Conservation (phyloP, 129 eudicot species). For the Pulicaria dysenterica region DNA sequence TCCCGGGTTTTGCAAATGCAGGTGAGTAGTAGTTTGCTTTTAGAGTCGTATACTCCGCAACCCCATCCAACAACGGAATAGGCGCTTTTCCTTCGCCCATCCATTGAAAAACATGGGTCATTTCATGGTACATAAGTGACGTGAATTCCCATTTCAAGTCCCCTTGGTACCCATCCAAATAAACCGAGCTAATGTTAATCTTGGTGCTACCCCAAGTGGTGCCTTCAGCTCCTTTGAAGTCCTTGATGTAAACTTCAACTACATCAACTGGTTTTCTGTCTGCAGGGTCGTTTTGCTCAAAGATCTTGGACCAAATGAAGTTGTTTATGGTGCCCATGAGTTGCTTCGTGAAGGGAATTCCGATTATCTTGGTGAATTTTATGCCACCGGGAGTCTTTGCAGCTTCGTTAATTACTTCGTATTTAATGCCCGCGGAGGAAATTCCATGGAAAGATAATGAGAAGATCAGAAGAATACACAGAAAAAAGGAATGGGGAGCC, state of each 20-base stretch:
- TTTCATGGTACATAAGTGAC: conserved; percentile 24
- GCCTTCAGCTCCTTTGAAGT: conserved; percentile 19
- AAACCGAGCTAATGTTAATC: conserved; percentile 19
- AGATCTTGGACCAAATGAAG: conserved; percentile 22
- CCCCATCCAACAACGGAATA: conserved; percentile 14
- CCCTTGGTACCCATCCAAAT: not conserved
- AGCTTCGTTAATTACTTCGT: not conserved
- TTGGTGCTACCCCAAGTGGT: conserved; percentile 6
- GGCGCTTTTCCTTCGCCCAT: conserved; percentile 15
- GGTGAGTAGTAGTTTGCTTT: not conserved
- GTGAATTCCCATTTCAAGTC: conserved; percentile 22
- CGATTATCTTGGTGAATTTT: conserved; percentile 7
- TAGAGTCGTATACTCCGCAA: conserved; percentile 26
- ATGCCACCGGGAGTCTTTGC: not conserved
- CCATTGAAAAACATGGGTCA: conserved; percentile 35
- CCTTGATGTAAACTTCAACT: conserved; percentile 2
- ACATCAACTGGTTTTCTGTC: conserved; percentile 13
- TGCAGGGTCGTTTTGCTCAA: conserved; percentile 12
- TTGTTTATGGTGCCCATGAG: not conserved
- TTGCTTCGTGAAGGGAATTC: conserved; percentile 23
- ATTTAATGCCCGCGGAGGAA: conserved; percentile 5
- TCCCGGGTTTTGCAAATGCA: conserved; percentile 17
- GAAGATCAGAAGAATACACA: conserved; percentile 9
- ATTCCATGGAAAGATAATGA: not conserved
- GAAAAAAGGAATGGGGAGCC: conserved; percentile 9